Evolutionary conservation across 495 filamentous ascomycete species (phyloP), one percentile per base, ranked within the genome.

Genomic region (Cercophora scortea): DNA sequence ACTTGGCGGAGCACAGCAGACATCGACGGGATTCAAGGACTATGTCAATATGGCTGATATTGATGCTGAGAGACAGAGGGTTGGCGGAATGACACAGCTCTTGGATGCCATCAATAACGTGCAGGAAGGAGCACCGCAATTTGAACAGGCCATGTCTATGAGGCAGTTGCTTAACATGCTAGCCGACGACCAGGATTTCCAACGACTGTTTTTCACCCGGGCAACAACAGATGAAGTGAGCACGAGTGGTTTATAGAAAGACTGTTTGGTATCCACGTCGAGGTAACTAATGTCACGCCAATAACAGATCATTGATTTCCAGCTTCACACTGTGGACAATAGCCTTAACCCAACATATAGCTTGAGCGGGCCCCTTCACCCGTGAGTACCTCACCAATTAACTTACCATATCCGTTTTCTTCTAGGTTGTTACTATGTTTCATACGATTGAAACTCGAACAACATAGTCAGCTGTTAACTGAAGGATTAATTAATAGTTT

Each of bases 151-250:
- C 39, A 7, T 33, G 13, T 53, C 36, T 17, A 38, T 66, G 19
- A 51, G 38, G 1, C 6, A 45, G 9, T 44, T 51, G 10, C 13
- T 45, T 0, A 36, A 54, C 1, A 18, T 15, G 11, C 17, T 61
- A 4, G 44, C 47, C 7, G 51, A 58, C 12, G 69, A 71, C 53
- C 55, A 62, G 33, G 59, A 69, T 32, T 71, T 54, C 15, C 69
- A 71, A 35, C 58, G 64, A 1, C 4, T 55, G 9, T 1, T 70
- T 0, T 60, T 67, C 8, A 0, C n/a, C 12, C 59, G 52, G 4
- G 0, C 63, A 32, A 69, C 65, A 25, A 69, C 64, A 1, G 64
- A 69, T 44, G 69, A 71, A 51, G 51, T 69, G 15, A 9, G 33
- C 15, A 16, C 35, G 25, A 25, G 2, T 25, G 25, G 5, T 25